phyloP scores from a whole-genome alignment of 441 rosid species.

The Hypseocharis bilobata region DNA sequence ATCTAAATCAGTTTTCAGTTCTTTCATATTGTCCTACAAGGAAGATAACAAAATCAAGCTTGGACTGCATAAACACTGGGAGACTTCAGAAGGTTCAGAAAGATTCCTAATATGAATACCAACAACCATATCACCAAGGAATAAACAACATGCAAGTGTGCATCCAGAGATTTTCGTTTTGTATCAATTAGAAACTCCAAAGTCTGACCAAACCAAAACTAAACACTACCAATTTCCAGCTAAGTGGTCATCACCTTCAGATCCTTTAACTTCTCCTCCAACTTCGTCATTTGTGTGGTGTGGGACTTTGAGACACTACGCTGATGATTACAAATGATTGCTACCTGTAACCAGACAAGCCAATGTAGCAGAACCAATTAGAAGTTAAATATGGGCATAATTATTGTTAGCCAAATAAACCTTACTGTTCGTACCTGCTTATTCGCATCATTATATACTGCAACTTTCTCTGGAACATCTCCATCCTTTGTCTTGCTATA shows the following conservation, averaged over 20 bases:
- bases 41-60: constrained; percentile 18
- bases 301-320: constrained; percentile 85
- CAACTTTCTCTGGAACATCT: constrained; percentile 70
- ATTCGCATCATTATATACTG: constrained; percentile 72
- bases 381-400: neutral
- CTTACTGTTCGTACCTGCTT: constrained; percentile 51
- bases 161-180: neutral
- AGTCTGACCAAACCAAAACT: no score
- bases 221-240: no score
- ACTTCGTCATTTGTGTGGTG: constrained; percentile 66
- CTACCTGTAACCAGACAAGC: constrained; percentile 53
- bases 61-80: no score
- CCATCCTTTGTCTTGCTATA: constrained; percentile 76
- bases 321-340: constrained; percentile 98
- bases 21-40: constrained; percentile 53
- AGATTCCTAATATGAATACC: no score
- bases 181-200: neutral
- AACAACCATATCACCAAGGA: neutral
- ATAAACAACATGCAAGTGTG: no score
- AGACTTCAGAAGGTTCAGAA: no score
- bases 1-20: constrained; percentile 65
- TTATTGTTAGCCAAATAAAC: neutral
- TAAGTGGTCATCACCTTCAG: constrained; percentile 83
- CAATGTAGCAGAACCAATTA: constrained; percentile 8
- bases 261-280: constrained; percentile 73